Evolutionary conservation across 1,284 basidiomycete genomes (phyloP).

Genomic region (Sporisorium iseilematis-ciliati): DNA sequence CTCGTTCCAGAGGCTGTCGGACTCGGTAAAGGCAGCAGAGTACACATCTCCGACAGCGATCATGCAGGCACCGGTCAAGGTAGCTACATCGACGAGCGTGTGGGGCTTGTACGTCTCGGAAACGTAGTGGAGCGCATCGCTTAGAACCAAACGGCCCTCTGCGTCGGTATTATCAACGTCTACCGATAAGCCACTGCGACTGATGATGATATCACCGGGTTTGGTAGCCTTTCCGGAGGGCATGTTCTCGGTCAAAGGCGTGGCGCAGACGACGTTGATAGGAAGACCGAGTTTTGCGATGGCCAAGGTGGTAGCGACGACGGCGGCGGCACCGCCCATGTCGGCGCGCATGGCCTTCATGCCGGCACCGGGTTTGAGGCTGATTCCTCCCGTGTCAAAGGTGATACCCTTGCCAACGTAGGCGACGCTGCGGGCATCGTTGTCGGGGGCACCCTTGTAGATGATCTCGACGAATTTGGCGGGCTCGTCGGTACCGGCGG

Average conservation of each 20-base stretch:
- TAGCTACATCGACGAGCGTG: constrained; percentile 87
- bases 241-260: constrained; percentile 83
- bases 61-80: constrained; percentile 75
- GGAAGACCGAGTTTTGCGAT: constrained; percentile 84
- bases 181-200: constrained; percentile 88
- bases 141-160: constrained; percentile 81
- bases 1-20: constrained; percentile 75
- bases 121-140: constrained; percentile 87
- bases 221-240: constrained; percentile 81
- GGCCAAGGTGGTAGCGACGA: constrained; percentile 79
- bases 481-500: constrained; percentile 83
- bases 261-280: constrained; percentile 80
- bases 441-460: constrained; percentile 80
- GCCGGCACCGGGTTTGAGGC: constrained; percentile 78
- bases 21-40: constrained; percentile 82
- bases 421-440: constrained; percentile 76
- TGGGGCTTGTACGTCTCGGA: constrained; percentile 82
- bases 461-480: constrained; percentile 88
- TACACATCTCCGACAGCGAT: constrained; percentile 76
- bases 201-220: constrained; percentile 83
- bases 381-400: constrained; percentile 85
- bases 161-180: constrained; percentile 91
- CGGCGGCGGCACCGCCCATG: constrained; percentile 77
- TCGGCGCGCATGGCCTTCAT: constrained; percentile 74
- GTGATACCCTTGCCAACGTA: constrained; percentile 82